phyloP scores from a whole-genome alignment of 331 rosid genomes.

The Quercus lobata region DNA sequence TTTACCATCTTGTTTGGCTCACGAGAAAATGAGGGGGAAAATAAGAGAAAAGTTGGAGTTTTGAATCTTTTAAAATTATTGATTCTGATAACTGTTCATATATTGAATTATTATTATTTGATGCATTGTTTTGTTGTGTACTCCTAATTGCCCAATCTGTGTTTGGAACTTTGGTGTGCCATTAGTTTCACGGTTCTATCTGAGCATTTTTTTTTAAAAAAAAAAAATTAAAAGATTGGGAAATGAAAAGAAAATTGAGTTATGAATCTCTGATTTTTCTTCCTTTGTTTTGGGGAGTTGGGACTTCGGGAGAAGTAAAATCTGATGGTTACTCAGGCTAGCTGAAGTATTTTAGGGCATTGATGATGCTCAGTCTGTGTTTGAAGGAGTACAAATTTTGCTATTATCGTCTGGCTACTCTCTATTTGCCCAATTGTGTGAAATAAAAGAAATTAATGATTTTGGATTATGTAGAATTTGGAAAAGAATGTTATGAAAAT shows the following conservation, averaged over 20 bases:
- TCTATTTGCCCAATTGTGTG: background rate
- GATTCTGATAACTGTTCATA: background rate
- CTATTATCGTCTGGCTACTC: background rate
- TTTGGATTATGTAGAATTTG: background rate
- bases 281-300: background rate
- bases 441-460: background rate
- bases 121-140: background rate
- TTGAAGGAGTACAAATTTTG: background rate
- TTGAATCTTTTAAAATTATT: too few relatives aligned
- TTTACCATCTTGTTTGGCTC: background rate
- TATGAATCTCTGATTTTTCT: background rate
- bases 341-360: background rate
- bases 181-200: background rate
- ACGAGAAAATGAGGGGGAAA: background rate
- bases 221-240: too few relatives aligned
- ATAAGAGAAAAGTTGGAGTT: too few relatives aligned
- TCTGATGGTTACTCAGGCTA: background rate
- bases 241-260: background rate
- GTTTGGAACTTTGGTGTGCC: background rate
- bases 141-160: background rate
- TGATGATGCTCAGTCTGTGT: background rate
- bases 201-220: background rate
- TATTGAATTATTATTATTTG: background rate
- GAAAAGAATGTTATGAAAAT: background rate
- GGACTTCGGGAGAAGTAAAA: background rate